A percentile compares a stretch with the other conserved stretches of the same genome.
These are phyloP conservation scores for Boletus sensibilis DNA, from an alignment of 768 basidiomycete genomes.

Conservation along the genomic window DNA sequence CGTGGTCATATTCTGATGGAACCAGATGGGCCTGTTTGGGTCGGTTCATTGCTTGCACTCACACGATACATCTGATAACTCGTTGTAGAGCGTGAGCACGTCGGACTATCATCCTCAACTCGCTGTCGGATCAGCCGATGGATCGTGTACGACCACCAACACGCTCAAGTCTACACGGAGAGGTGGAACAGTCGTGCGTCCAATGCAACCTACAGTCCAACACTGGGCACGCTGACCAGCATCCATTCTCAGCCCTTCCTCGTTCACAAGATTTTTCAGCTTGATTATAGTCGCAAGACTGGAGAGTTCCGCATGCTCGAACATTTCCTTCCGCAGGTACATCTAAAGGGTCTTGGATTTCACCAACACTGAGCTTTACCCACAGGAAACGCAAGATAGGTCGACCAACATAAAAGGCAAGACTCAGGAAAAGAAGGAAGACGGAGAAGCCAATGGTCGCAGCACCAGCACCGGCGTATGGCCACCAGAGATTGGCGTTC, in stretches of 20 bases:
- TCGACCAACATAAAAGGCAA: conserved; percentile 36
- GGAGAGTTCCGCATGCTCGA: conserved; percentile 89
- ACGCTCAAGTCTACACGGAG: conserved; percentile 63
- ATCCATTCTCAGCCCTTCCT: conserved; percentile 59
- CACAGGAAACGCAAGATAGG: conserved; percentile 48
- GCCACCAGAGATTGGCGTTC: conserved; percentile 75
- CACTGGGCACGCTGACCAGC: not conserved
- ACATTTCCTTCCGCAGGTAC: conserved; percentile 71
- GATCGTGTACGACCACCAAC: conserved; percentile 74
- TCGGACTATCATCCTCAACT: conserved; percentile 90
- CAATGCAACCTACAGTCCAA: not conserved
- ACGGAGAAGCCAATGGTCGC: conserved; percentile 11
- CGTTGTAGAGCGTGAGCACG: conserved; percentile 56
- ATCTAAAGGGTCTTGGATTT: not conserved
- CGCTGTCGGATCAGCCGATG: conserved; percentile 81
- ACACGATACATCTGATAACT: not conserved
- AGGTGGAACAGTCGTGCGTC: conserved; percentile 68
- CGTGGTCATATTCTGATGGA: conserved; percentile 70
- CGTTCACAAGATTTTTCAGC: conserved; percentile 75
- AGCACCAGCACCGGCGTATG: conserved; percentile 63
- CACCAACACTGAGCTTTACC: not conserved
- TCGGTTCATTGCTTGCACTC: conserved; percentile 36
- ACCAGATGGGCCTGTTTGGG: conserved; percentile 82
- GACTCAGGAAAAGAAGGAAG: conserved; percentile 26
- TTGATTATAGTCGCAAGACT: conserved; percentile 80